Evolutionary conservation across 352 stramenopile genomes (phyloP).

Genomic region (Aphanomyces invadans): DNA sequence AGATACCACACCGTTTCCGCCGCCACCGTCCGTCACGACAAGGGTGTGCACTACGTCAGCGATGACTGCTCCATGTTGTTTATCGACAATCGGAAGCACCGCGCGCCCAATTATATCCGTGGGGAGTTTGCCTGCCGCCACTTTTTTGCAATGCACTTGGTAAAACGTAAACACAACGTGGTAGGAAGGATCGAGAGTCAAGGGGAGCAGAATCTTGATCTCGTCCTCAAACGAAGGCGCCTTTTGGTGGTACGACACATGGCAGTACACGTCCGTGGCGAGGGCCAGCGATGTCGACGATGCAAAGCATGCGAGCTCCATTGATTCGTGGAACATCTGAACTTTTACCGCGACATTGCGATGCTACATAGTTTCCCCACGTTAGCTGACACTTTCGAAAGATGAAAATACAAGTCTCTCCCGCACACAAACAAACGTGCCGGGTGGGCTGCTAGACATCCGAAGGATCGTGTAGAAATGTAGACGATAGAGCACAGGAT

Average conservation of each 20-base stretch:
- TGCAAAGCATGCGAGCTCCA: slow-evolving; percentile 31
- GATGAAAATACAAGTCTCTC: background rate
- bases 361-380: slow-evolving; percentile 20
- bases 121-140: slow-evolving; percentile 43
- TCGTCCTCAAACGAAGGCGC: slow-evolving; percentile 68
- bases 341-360: slow-evolving; percentile 61
- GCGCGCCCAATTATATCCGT: slow-evolving; percentile 59
- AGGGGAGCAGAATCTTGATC: slow-evolving; percentile 60
- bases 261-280: slow-evolving; percentile 28
- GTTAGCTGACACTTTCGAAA: background rate
- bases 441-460: no score
- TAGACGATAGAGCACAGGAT: no score
- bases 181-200: slow-evolving; percentile 38
- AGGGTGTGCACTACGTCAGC: slow-evolving; percentile 40
- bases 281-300: slow-evolving; percentile 36
- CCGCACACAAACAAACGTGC: no score
- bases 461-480: no score
- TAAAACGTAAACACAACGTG: slow-evolving; percentile 71
- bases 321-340: slow-evolving; percentile 47
- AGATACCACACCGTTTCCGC: background rate
- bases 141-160: slow-evolving; percentile 78
- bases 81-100: slow-evolving; percentile 39
- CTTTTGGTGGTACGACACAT: slow-evolving; percentile 77
- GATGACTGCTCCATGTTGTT: slow-evolving; percentile 39
- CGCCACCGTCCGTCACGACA: slow-evolving; percentile 28